Base-by-base conservation (phyloP, 306 rosid species). In the Fagus sylvatica region DNA sequence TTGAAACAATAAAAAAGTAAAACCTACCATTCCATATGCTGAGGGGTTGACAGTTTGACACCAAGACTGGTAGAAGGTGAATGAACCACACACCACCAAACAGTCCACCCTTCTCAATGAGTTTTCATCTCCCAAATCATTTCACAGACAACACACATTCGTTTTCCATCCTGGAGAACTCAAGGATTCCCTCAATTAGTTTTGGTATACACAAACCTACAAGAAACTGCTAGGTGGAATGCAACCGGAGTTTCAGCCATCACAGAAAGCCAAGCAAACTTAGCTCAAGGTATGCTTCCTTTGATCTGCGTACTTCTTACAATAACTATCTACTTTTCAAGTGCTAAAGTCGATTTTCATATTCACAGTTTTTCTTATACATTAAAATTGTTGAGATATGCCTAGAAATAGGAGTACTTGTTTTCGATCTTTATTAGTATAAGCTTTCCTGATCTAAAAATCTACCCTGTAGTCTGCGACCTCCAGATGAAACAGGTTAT, bases 21-120 rank as follows among this genome's bases (percentile, higher is more conserved):
- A 65, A 65, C 71, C 70, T 65, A 65, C 46, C 71, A 37, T 65
- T 65, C 71, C 49, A 7, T 16, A 37, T 65, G 43, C 46, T 64
- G 11, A 16, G 69, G 11, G 70, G 41, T 1, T 15, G 22, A 13
- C 28, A 22, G 70, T 17, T 1, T 15, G 22, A 11, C 3, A 34
- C 19, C 28, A 64, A 37, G 71, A 65, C 49, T 34, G 71, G 51
- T 46, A 46, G 48, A 16, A 37, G 71, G 48, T 13, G 70, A 61
- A 32, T 33, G 68, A 37, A 33, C 0, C 9, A 33, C 67, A 37
- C 49, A 37, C 28, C 49, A 39, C 4, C 46, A n/a, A 17, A 48
- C 43, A 2, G 30, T 65, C 70, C 48, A 16, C 22, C 30, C 70
- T 65, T 62, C 15, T 65, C 12, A 36, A 37, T 22, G 19, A n/a